Conservation (phyloP, 2,329 filamentous ascomycete genomes). For the Nothophoma quercina region DNA sequence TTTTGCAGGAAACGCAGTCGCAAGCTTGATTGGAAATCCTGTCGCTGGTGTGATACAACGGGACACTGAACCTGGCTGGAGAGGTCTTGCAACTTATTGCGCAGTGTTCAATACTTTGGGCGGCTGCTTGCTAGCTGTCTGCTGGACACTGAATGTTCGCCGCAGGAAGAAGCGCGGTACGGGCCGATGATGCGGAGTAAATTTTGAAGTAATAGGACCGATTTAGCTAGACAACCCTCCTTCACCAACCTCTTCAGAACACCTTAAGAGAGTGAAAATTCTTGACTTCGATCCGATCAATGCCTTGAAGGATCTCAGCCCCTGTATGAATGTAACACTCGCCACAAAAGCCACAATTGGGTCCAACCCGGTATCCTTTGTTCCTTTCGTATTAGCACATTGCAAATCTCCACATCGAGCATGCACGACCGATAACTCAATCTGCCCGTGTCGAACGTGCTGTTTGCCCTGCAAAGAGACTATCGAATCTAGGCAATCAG, state of each 20-base stretch:
- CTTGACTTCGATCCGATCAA: background rate
- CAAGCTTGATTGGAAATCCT: slow-evolving; percentile 32
- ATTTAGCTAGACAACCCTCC: background rate
- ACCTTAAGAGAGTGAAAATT: background rate
- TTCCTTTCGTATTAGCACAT: background rate
- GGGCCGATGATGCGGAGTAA: background rate
- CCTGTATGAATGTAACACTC: background rate
- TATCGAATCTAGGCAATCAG: background rate
- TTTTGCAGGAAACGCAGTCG: slow-evolving; percentile 32
- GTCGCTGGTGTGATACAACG: slow-evolving; percentile 31
- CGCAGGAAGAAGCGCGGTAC: background rate
- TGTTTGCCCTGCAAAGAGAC: background rate
- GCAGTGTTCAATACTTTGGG: slow-evolving; percentile 19
- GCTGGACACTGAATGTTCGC: slow-evolving; percentile 10
- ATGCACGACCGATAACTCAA: background rate
- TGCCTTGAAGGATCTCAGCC: background rate
- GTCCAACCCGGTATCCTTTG: background rate
- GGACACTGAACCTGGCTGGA: slow-evolving; percentile 8
- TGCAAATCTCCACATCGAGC: slow-evolving; percentile 1
- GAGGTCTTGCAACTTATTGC: slow-evolving; percentile 16
- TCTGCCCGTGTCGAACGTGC: background rate
- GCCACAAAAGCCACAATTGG: slow-evolving; percentile 1
- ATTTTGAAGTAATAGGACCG: background rate
- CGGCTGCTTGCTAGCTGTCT: slow-evolving; percentile 14
- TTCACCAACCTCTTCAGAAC: background rate